Base-by-base conservation (phyloP, 805 yeast genomes). In the Ogataea pignaliae region DNA sequence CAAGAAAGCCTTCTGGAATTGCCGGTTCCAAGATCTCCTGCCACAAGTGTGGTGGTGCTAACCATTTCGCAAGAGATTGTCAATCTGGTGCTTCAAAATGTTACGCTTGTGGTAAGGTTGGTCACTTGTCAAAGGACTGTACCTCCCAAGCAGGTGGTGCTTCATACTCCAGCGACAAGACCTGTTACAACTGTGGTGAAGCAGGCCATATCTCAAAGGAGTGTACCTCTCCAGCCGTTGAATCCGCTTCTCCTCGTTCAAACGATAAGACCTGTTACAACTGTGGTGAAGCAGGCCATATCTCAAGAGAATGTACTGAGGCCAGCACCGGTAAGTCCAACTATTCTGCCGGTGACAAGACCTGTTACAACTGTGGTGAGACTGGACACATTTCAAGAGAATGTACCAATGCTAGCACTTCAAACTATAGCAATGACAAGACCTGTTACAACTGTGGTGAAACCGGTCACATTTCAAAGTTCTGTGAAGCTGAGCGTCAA, bases 361-460 rank as follows among this genome's bases (percentile, higher is more conserved):
- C 87, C 70, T 89, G 97, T 71, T 90, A 88, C 77, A 85, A 90
- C 50, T 89, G 97, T 70, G 96, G 96, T 57, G 80, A 83, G 68
- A 72, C 78, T 51, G 97, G 97, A 44, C 97, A 90, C 73, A 81
- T 88, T 57, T 81, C 93, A 51, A 86, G 80, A 68, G 95, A 85
- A 54, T 88, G 97, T 70, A 67, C 75, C 48, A 61, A 81, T 40
- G 75, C 75, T 49, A 81, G 77, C 51, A 61, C 65, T 21, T 65
- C 65, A 52, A 67, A 63, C 52, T 40, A 50, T 34, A 51, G 66
- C 26, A 21, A 80, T 44, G 65, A 74, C 52, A 81, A 79, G 66
- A 73, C 82, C 48, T 83, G 89, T 70, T 83, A 82, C 78, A 76
- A 72, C 66, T 83, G 89, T 70, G 84, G 85, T 59, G 73, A 78